phyloP scores from a whole-genome alignment of 2,329 filamentous ascomycete genomes.

The Exophiala sp. region DNA sequence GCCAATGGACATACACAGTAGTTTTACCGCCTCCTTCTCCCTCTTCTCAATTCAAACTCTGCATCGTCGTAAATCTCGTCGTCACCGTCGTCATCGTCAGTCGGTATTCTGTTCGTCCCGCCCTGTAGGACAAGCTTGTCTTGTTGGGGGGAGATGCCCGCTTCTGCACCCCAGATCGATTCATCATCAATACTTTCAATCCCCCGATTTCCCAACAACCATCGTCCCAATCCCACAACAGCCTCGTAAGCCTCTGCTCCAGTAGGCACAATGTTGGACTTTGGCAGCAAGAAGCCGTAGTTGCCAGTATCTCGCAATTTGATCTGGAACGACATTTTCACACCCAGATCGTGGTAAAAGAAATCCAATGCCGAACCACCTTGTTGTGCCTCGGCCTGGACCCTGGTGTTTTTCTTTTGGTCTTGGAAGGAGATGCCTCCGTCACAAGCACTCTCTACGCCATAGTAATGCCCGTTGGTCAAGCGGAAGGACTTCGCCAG shows the following conservation, averaged over 20 bases:
- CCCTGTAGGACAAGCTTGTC: not conserved
- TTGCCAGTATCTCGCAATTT: conserved; percentile 89
- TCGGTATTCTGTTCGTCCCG: not conserved
- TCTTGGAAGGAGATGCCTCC: conserved; percentile 53
- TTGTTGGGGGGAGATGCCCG: not conserved
- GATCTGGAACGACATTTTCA: conserved; percentile 83
- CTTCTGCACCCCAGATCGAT: conserved; percentile 19
- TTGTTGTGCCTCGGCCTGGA: conserved; percentile 63
- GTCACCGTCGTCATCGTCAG: conserved; percentile 1
- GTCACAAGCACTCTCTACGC: conserved; percentile 78
- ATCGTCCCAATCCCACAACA: conserved; percentile 76
- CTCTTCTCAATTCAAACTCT: conserved; percentile 4
- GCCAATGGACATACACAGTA: too few relatives aligned
- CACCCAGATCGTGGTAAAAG: conserved; percentile 83
- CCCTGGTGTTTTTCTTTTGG: conserved; percentile 35
- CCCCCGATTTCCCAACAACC: conserved; percentile 50
- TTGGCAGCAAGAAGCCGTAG: conserved; percentile 87
- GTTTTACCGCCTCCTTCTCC: too few relatives aligned
- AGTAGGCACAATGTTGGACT: conserved; percentile 78
- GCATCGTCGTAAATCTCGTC: not conserved
- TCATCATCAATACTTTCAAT: conserved; percentile 23
- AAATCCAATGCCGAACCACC: conserved; percentile 88
- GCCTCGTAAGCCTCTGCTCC: conserved; percentile 83
- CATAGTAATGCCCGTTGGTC: conserved; percentile 69
- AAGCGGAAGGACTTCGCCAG: conserved; percentile 82